These are phyloP conservation scores for Microsporum ferrugineum DNA, from an alignment of 2,329 filamentous ascomycete genomes.

Conservation along the genomic window DNA sequence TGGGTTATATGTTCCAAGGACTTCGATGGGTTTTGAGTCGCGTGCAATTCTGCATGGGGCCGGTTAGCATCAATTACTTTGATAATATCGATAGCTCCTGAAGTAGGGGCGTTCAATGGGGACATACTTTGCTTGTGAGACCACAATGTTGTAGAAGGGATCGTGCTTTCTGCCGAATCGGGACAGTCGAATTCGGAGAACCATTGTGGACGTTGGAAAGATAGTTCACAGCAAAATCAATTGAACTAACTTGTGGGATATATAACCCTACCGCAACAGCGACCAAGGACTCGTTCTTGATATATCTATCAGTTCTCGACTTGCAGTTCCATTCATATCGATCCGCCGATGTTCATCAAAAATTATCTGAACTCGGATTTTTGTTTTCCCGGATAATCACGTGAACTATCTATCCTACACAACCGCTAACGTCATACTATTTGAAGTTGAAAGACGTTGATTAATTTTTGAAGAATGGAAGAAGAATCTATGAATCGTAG, in stretches of 20 bases:
- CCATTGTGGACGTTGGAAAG: constrained; percentile 49
- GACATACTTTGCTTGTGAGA: constrained; percentile 72
- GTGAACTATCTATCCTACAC: neutral
- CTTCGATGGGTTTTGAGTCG: constrained; percentile 81
- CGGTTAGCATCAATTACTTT: neutral
- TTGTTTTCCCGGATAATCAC: neutral
- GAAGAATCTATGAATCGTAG: neutral
- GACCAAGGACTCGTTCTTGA: neutral
- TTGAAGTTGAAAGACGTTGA: neutral
- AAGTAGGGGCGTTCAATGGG: neutral
- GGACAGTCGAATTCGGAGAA: constrained; percentile 83
- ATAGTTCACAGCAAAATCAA: neutral
- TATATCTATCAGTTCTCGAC: neutral
- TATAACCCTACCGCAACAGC: neutral
- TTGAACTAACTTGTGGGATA: neutral
- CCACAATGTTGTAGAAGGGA: constrained; percentile 97
- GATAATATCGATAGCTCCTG: neutral
- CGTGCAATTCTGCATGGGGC: constrained; percentile 57
- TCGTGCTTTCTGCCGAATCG: constrained; percentile 79
- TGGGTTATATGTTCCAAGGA: constrained; percentile 60
- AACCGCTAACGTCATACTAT: neutral
- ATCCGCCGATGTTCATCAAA: neutral
- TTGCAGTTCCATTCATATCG: neutral
- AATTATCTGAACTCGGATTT: neutral
- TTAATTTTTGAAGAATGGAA: neutral